Evolutionary conservation across 2,329 filamentous ascomycete genomes (phyloP).

Genomic region (Shiraia sp.): DNA sequence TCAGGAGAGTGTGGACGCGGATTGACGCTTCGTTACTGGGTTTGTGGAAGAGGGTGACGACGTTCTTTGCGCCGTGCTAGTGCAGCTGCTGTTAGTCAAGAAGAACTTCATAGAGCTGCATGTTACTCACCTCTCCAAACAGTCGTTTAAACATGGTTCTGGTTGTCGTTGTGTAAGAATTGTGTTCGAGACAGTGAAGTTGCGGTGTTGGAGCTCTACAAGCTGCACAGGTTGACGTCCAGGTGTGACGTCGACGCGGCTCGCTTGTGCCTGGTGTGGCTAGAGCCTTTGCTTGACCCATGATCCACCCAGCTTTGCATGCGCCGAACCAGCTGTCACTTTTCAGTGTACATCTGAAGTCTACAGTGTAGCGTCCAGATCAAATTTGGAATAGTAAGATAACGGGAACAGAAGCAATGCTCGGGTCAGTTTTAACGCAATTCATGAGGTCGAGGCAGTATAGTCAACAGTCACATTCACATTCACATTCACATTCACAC

Average conservation of each 20-base stretch:
- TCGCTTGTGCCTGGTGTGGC: conserved; percentile 14
- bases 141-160: conserved; percentile 50
- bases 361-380: conserved; percentile 1
- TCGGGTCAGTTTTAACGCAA: too few relatives aligned
- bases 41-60: conserved; percentile 95
- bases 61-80: conserved; percentile 64
- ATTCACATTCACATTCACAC: neutral
- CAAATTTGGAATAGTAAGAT: conserved; percentile 14
- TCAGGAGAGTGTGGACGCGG: conserved; percentile 75
- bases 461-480: neutral
- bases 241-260: conserved; percentile 31
- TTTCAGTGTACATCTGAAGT: too few relatives aligned
- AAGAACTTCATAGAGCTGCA: neutral
- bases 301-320: too few relatives aligned
- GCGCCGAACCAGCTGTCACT: too few relatives aligned
- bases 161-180: conserved; percentile 2
- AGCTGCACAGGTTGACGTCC: conserved; percentile 24
- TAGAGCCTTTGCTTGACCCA: too few relatives aligned
- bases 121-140: conserved; percentile 50
- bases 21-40: conserved; percentile 72
- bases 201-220: conserved; percentile 14
- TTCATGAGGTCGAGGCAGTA: neutral
- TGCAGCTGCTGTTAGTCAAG: conserved; percentile 15
- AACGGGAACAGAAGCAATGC: too few relatives aligned
- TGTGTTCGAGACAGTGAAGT: conserved; percentile 13